Percentiles rank a stretch among this genome's conserved stretches.
Evolutionary conservation across 2,329 filamentous ascomycete species (phyloP).

Genomic region (Talaromyces sp.): DNA sequence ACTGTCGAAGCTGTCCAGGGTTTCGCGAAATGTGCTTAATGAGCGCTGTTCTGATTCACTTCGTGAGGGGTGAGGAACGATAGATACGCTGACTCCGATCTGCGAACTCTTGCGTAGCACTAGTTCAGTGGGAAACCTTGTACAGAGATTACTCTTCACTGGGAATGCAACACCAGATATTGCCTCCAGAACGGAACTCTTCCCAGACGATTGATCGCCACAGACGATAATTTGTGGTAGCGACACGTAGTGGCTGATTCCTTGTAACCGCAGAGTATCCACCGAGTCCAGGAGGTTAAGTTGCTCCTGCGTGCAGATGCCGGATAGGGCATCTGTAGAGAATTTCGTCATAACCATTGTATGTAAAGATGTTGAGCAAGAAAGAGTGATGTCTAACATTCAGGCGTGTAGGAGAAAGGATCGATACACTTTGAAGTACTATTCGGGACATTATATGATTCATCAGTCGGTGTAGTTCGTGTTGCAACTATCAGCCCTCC

Average conservation of each 20-base stretch:
- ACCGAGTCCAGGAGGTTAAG: conserved; percentile 49
- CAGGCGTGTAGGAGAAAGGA: not conserved
- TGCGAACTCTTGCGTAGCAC: conserved; percentile 43
- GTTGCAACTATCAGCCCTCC: too few species aligned
- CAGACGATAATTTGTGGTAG: conserved; percentile 55
- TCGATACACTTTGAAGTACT: not conserved
- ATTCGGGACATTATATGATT: not conserved
- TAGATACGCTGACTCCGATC: conserved; percentile 40
- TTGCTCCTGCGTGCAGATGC: conserved; percentile 40
- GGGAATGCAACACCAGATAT: conserved; percentile 59
- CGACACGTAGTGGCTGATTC: conserved; percentile 45
- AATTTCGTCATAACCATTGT: not conserved
- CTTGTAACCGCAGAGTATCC: conserved; percentile 48
- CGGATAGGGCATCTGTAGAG: not conserved
- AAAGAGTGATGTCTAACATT: not conserved
- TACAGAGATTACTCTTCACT: conserved; percentile 56
- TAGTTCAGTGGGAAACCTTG: conserved; percentile 58
- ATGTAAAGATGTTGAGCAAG: not conserved
- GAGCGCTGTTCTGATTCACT: conserved; percentile 29
- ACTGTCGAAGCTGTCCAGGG: conserved; percentile 24
- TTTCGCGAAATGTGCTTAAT: conserved; percentile 30
- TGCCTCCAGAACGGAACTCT: conserved; percentile 61
- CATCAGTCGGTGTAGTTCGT: not conserved
- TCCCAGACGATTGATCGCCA: conserved; percentile 57
- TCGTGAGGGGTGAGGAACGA: conserved; percentile 37